Evolutionary conservation across 805 yeast species (phyloP), one percentile per base, ranked within the genome.

Genomic region (Saturnispora gosingensis): DNA sequence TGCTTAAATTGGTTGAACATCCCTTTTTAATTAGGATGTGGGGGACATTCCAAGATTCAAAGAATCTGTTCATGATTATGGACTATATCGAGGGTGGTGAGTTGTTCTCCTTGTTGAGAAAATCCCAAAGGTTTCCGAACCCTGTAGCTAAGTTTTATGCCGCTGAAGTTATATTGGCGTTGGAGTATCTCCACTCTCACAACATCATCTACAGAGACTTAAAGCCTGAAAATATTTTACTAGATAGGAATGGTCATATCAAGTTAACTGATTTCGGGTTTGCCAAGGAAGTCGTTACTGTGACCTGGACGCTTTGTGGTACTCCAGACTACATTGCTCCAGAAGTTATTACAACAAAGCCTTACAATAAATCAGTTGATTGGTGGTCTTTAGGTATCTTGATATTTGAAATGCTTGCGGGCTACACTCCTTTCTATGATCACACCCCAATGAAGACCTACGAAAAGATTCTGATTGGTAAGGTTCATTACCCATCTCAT

Each of bases 321-420:
- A 79, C 83, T 1, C 83, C 83, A 0, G 83, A 79, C 64, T 79
- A 79, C 61, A 79, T 79, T 50, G 83, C 83, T 0, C 83, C 83
- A 4, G 83, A 79, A 59, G 83, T 79, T n/a, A 79, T 79, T 25
- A 78, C 83, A 3, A 77, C 81, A 10, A 76, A 78, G 58, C 82
- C 83, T 2, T 79, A 79, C 64, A 79, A 79, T 63, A 78, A 78
- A 59, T 74, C 81, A 2, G 83, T 79, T 24, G 83, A 79, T 63
- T 79, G 83, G 83, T 79, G 83, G 83, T 76, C 81, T 2, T 73
- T 79, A 56, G 83, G 83, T 28, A 77, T 79, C 20, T 69, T 79
- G 53, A 78, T 79, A 40, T 79, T 72, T 58, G 83, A 79, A 66
- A 79, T 79, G 83, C 66, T 79, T 54, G 77, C 81, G 2, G 83